These are phyloP conservation scores for Nicotiana knightiana DNA, from an alignment of 257 asterid species.

Conservation along the genomic window DNA sequence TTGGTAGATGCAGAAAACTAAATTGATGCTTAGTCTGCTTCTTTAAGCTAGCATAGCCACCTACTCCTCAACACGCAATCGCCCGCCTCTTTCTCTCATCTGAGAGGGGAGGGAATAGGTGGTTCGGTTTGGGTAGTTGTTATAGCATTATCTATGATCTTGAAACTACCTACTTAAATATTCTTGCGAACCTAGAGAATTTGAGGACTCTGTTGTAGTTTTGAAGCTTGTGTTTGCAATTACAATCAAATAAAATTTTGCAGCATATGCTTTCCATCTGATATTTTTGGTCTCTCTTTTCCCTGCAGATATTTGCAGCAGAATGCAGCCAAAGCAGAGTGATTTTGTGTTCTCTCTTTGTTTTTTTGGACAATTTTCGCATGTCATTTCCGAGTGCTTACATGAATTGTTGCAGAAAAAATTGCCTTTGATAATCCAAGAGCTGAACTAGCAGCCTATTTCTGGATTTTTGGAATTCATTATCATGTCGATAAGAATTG, in stretches of 20 bases:
- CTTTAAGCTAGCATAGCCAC: neutral
- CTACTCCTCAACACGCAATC: neutral
- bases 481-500: neutral
- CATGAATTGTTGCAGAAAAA: neutral
- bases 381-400: neutral
- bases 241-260: neutral
- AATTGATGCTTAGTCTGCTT: neutral
- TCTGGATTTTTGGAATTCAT: neutral
- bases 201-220: neutral
- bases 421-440: neutral
- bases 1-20: neutral
- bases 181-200: neutral
- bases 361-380: neutral
- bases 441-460: neutral
- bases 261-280: neutral
- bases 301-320: slow-evolving; percentile 11
- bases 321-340: slow-evolving; percentile 12
- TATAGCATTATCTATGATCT: neutral
- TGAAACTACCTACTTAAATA: neutral
- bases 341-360: neutral
- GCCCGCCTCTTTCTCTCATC: neutral
- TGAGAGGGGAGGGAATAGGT: neutral
- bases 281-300: neutral
- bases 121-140: neutral
- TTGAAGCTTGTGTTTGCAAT: neutral